Conservation (phyloP, 2,329 filamentous ascomycete genomes). For the Dendrostoma leiphaemia region DNA sequence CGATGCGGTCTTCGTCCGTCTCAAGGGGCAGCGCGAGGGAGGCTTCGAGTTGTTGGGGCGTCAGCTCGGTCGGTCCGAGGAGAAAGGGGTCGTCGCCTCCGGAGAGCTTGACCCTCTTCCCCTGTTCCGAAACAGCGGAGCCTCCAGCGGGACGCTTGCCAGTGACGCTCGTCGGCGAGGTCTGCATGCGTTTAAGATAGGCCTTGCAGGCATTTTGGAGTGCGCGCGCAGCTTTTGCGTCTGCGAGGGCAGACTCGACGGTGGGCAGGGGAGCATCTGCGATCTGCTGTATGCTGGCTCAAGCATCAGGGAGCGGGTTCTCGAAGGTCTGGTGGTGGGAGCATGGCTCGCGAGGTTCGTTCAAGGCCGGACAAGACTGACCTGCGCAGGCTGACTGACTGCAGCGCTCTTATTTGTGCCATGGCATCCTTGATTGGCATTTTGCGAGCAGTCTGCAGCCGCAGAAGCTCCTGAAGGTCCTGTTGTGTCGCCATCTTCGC, state of each 20-base stretch:
- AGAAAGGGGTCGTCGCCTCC: constrained; percentile 26
- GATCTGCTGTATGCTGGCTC: constrained; percentile 51
- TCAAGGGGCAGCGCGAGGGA: constrained; percentile 59
- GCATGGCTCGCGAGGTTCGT: no score
- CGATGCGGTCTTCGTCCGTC: constrained; percentile 58
- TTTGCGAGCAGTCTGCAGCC: constrained; percentile 58
- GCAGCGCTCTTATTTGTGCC: constrained; percentile 56
- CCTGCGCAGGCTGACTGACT: constrained; percentile 54
- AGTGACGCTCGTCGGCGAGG: constrained; percentile 14
- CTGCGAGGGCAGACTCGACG: constrained; percentile 45
- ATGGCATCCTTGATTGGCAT: constrained; percentile 59
- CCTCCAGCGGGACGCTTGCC: constrained; percentile 32
- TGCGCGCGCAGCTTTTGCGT: constrained; percentile 48
- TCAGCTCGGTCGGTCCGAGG: constrained; percentile 32
- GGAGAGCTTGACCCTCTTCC: constrained; percentile 33
- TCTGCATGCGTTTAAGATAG: constrained; percentile 40
- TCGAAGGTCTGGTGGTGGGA: not conserved
- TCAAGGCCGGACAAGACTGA: constrained; percentile 34
- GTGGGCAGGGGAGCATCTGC: constrained; percentile 44
- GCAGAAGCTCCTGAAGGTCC: constrained; percentile 60
- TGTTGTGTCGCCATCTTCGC: constrained; percentile 51
- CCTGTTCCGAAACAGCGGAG: constrained; percentile 17
- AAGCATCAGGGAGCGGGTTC: not conserved
- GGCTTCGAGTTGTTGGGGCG: constrained; percentile 59
- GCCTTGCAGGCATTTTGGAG: constrained; percentile 55